Evolutionary conservation across 768 basidiomycete species (phyloP).

Genomic region (Russula brevipes): DNA sequence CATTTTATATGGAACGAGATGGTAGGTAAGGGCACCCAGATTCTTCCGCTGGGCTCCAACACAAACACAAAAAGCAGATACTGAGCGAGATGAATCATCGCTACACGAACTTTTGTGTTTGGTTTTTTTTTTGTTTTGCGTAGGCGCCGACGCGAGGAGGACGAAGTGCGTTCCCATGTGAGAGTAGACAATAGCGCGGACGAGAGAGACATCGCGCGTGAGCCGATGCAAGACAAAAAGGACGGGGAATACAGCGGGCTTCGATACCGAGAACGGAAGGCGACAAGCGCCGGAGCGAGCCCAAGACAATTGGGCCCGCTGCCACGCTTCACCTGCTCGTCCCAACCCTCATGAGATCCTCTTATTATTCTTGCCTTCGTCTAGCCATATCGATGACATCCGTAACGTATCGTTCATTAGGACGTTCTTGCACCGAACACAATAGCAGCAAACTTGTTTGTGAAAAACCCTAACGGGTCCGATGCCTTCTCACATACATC

Average conservation of each 20-base stretch:
- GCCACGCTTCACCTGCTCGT: not conserved
- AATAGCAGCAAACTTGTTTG: not conserved
- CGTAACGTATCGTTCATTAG: not conserved
- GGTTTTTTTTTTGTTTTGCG: conserved; percentile 15
- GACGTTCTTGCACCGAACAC: not conserved
- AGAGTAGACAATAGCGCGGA: conserved; percentile 18
- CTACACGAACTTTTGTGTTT: conserved; percentile 4
- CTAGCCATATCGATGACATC: not conserved
- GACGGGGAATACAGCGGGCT: conserved; percentile 12
- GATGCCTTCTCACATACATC: not conserved
- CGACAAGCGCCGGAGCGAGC: not conserved
- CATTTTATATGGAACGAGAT: conserved; percentile 13
- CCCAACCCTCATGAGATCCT: not conserved
- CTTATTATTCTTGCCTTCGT: conserved; percentile 1
- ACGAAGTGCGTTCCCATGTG: conserved; percentile 1
- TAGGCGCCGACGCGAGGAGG: conserved; percentile 2
- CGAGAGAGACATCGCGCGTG: conserved; percentile 16
- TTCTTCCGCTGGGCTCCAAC: conserved; percentile 1
- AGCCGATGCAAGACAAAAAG: conserved; percentile 25
- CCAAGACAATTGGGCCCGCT: conserved; percentile 18
- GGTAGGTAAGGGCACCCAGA: conserved; percentile 8
- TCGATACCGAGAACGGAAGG: conserved; percentile 14
- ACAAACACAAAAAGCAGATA: conserved; percentile 10
- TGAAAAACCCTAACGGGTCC: not conserved
- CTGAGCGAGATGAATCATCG: not conserved